Evolutionary conservation across 2,329 filamentous ascomycete species (phyloP), one percentile per base, ranked within the genome.

Genomic region (Fusarium agapanthi): DNA sequence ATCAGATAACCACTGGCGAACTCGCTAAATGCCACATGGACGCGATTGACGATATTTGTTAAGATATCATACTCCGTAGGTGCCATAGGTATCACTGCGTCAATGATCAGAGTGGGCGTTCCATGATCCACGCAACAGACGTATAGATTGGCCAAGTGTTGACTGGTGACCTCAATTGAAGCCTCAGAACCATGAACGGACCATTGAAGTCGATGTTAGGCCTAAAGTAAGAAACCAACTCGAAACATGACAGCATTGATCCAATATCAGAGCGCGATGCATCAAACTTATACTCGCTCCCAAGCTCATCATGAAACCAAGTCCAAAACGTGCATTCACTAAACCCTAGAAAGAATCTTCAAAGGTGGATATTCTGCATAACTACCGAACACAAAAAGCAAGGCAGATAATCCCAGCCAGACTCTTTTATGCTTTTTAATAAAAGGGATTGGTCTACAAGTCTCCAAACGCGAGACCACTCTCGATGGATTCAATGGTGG

Each of bases 391-490:
- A 20, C 32, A 53, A 38, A 48, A 65, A 47, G 40, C 55, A 53
- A 30, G 24, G 24, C 20, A 60, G 13, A 41, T 53, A 30, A 44
- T 16, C 54, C 54, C n/a, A 57, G 58, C 57, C 61, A 67, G 41
- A 61, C 58, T 58, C 18, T 57, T 69, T 47, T 50, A 24, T 65
- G 37, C 34, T 20, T 50, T 32, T 63, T 28, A 48, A 5, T 37
- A 37, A 54, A 61, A 57, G 45, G 61, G 66, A 73, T 73, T 73
- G 71, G 71, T 50, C 51, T 73, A 45, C 38, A 72, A 47, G 37
- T 34, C 37, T 44, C 63, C 58, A 65, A 55, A 71, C 71, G 71
- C 71, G 71, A 60, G 38, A 38, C 43, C 41, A 45, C 34, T 67
- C 41, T 54, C 20, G 12, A 37, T n/a, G 51, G 60, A 44, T 65